Percentiles rank a stretch among this genome's conserved stretches.
Evolutionary conservation across 2,329 filamentous ascomycete genomes (phyloP).

Genomic region (Thelonectria olida): DNA sequence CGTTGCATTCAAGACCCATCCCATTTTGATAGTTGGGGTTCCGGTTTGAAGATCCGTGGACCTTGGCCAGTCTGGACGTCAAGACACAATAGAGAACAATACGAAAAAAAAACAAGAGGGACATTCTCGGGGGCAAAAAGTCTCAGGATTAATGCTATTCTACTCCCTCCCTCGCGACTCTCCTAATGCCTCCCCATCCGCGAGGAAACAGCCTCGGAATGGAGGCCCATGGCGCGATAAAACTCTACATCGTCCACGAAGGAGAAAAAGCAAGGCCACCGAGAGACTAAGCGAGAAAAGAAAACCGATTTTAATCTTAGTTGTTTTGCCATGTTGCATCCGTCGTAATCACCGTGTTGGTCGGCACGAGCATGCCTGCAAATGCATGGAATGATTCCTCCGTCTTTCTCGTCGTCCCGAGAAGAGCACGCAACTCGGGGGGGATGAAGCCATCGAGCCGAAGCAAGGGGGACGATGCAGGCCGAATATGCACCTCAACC

Average conservation of each 20-base stretch:
- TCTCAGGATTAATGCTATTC: background rate
- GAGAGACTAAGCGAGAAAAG: background rate
- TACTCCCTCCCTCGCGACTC: background rate
- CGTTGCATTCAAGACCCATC: constrained; percentile 60
- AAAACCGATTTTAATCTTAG: background rate
- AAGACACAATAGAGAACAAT: background rate
- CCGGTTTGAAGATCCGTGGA: background rate
- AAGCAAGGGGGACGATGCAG: background rate
- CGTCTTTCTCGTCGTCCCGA: background rate
- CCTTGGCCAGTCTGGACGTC: background rate
- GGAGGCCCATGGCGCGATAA: background rate
- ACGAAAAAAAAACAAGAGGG: background rate
- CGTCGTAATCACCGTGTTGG: background rate
- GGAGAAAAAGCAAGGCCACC: background rate
- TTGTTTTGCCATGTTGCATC: background rate
- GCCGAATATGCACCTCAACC: background rate
- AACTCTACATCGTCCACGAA: background rate
- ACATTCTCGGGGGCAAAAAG: background rate
- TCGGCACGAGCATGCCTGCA: background rate
- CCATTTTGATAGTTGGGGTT: constrained; percentile 46
- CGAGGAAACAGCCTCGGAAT: background rate
- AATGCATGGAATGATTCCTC: background rate
- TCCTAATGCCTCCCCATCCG: background rate
- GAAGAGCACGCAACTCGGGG: background rate
- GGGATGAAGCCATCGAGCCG: background rate